Evolutionary conservation across 1,284 basidiomycete species (phyloP), one percentile per base, ranked within the genome.

Genomic region (Apiotrichum porosum): DNA sequence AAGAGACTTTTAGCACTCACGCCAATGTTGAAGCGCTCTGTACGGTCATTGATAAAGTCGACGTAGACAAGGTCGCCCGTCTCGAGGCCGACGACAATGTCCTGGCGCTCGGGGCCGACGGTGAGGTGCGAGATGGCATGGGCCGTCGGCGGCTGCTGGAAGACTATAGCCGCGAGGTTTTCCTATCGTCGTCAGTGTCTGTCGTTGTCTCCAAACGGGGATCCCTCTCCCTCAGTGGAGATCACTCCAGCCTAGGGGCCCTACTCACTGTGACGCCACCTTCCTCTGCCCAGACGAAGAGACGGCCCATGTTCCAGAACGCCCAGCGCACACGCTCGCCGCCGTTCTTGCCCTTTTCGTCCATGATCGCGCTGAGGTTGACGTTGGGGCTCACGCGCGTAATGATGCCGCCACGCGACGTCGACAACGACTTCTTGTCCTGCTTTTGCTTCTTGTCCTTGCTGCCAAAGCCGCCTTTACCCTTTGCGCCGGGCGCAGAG

Each of bases 21-120:
- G 69, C 85, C 83, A 69, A 97, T 97, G 76, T 97, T 97, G 45
- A 97, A 77, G 22, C 93, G 86, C 9, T 81, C 82, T 65, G 97
- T 97, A 36, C 87, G 83, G 14, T 68, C 69, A 14, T 63, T 33
- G 81, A 86, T 40, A 80, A 81, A 63, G 90, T 84, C 40, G 52
- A 95, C 79, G 88, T 92, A 95, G 42, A 98, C 75, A 21, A 98
- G 77, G 71, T 98, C 94, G 14, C 94, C 94, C 0, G 89, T 86
- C 56, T 78, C 80, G 66, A 98, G 97, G 3, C 94, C 94, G 60
- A 98, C 85, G 47, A 97, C 80, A 12, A 97, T 79, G 66, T 98
- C 95, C 33, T 97, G 75, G 37, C 83, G 81, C 43, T 89, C 85
- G 5, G 83, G 76, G 10, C 61, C 62, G 40, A 61, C 60, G 3